A percentile compares a stretch with the other conserved stretches of the same genome.
These are phyloP conservation scores for Pseudozyma hubeiensis DNA, from an alignment of 1,284 basidiomycete species.

Conservation along the genomic window DNA sequence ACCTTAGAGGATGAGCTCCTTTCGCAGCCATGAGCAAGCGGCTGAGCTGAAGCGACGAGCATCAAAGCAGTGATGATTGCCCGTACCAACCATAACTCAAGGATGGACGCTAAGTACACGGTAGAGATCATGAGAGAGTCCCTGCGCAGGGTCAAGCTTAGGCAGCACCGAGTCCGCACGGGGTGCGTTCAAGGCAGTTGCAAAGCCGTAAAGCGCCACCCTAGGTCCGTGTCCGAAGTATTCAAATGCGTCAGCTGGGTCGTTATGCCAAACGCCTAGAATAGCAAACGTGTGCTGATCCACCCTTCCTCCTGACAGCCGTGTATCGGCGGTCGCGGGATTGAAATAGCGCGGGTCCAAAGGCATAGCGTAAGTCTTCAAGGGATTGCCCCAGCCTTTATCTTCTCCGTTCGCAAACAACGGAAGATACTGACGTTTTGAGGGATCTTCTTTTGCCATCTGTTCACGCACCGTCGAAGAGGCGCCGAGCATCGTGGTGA, in stretches of 20 bases:
- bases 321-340: too few species aligned
- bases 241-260: neutral
- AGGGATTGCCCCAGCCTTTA: neutral
- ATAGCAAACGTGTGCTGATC: neutral
- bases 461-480: neutral
- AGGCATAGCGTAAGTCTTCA: neutral
- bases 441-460: neutral
- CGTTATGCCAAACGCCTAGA: neutral
- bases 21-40: too few species aligned
- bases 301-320: neutral
- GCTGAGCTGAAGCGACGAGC: neutral
- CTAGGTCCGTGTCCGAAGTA: neutral
- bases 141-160: neutral
- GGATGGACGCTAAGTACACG: neutral
- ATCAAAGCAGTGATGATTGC: neutral
- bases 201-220: slow-evolving; percentile 1
- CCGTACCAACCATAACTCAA: neutral
- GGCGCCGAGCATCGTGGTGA: too few species aligned
- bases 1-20: too few species aligned
- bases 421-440: neutral
- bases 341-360: neutral
- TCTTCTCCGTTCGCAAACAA: too few species aligned
- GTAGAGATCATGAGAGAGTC: neutral
- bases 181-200: neutral
- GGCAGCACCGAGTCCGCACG: neutral